Percentiles rank a stretch among this genome's conserved stretches.
These are phyloP conservation scores for Tulasnella sp. DNA, from an alignment of 768 basidiomycete genomes.

Conservation along the genomic window DNA sequence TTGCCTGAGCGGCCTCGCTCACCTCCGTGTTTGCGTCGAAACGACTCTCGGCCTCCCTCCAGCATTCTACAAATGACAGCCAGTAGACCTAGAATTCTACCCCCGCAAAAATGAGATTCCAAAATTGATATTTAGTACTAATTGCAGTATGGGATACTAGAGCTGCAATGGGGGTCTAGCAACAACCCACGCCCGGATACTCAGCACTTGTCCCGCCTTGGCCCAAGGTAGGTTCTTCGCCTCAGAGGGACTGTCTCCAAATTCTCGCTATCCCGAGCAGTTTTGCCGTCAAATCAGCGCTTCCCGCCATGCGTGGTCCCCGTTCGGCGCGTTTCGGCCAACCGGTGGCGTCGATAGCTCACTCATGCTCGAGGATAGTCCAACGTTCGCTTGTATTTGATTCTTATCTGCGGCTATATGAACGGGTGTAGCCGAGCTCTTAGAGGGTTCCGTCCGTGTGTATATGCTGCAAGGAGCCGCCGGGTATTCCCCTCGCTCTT, in stretches of 20 bases:
- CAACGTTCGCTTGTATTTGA: neutral
- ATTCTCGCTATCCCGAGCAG: neutral
- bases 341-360: neutral
- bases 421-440: neutral
- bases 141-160: too few relatives aligned
- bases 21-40: too few relatives aligned
- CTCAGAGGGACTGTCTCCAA: neutral
- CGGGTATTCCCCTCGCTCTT: neutral
- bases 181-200: neutral
- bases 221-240: neutral
- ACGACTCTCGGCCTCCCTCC: too few relatives aligned
- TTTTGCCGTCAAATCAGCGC: neutral
- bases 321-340: neutral
- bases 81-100: too few relatives aligned
- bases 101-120: too few relatives aligned
- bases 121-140: too few relatives aligned
- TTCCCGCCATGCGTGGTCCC: neutral
- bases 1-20: too few relatives aligned
- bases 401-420: neutral
- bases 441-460: neutral
- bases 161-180: too few relatives aligned
- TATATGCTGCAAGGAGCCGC: neutral
- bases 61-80: too few relatives aligned
- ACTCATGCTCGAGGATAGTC: neutral
- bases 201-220: neutral